Evolutionary conservation across 78 protist genomes (phyloP), one percentile per base, ranked within the genome.

Genomic region (Goniomonas avonlea): DNA sequence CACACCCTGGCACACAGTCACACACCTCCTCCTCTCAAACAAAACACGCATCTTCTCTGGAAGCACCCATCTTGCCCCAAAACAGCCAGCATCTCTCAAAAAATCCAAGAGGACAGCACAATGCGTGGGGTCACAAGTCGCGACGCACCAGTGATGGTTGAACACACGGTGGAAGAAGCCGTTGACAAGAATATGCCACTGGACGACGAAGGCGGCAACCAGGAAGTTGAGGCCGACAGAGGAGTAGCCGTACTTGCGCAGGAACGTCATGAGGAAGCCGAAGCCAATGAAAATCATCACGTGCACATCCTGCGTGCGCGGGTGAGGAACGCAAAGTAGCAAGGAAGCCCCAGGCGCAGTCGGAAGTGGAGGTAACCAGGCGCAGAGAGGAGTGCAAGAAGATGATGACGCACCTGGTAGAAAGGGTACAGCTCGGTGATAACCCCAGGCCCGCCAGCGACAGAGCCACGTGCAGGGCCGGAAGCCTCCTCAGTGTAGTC

Each of bases 261-360:
- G 73, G 55, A 91, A 92, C 3, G 94, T 87, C 94, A 92, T 90
- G 23, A 94, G 86, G 81, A 91, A 91, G 56, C 98, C 98, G 43
- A 94, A 94, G 29, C 98, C 98, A 25, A 94, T 71, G 68, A 92
- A 88, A 20, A 94, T 82, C 98, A 94, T 94, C 69, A 93, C 83
- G 71, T 77, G 86, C 43, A 92, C 83, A n/a, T n/a, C n/a, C n/a
- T n/a, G n/a, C n/a, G n/a, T n/a, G n/a, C n/a, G n/a, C n/a, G n/a
- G 79, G 15, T 56, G 32, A 56, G 63, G 15, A 56, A 25, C 32
- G 63, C 32, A n/a, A n/a, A n/a, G n/a, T 45, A 17, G 50, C 9
- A 17, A 45, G 50, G 13, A 45, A n/a, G n/a, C n/a, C n/a, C n/a
- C n/a, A n/a, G n/a, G n/a, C n/a, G n/a, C n/a, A n/a, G n/a, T n/a